phyloP scores from a whole-genome alignment of 1,284 basidiomycete species.

The Paramarasmius palmivorus region DNA sequence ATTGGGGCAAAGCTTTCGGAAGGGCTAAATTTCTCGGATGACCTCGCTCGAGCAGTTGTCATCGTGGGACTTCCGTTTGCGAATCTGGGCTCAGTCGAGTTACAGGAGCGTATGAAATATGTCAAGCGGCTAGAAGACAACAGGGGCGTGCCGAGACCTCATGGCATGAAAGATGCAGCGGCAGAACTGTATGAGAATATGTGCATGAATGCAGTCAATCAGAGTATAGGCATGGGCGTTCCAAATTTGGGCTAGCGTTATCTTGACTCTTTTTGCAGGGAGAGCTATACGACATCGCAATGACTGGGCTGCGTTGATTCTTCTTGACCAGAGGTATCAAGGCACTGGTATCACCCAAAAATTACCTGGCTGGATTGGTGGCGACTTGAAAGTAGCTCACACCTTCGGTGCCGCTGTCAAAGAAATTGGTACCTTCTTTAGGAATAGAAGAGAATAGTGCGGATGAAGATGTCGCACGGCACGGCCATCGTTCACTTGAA shows the following conservation, averaged over 20 bases:
- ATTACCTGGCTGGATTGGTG: conserved; percentile 87
- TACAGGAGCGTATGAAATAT: conserved; percentile 90
- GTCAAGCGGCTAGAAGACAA: conserved; percentile 62
- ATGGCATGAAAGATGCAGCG: conserved; percentile 69
- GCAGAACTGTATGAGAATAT: conserved; percentile 89
- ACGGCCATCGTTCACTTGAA: too few species aligned
- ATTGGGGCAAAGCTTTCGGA: conserved; percentile 97
- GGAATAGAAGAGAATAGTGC: conserved; percentile 34
- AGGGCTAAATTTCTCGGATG: conserved; percentile 93
- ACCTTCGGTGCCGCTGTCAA: conserved; percentile 78
- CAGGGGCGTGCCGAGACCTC: conserved; percentile 28
- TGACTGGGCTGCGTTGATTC: conserved; percentile 85
- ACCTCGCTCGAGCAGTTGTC: conserved; percentile 86
- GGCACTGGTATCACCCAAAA: conserved; percentile 69
- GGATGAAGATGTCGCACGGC: too few species aligned
- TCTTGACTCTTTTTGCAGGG: conserved; percentile 44
- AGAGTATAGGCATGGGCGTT: conserved; percentile 81
- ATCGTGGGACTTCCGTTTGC: conserved; percentile 94
- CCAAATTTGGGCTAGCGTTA: conserved; percentile 1
- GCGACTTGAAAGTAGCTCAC: conserved; percentile 59
- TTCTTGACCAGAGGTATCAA: conserved; percentile 83
- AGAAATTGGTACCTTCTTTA: conserved; percentile 70
- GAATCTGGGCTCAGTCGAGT: conserved; percentile 87
- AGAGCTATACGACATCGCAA: conserved; percentile 85
- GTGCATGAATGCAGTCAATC: conserved; percentile 97